Evolutionary conservation across 257 asterid genomes (phyloP).

Genomic region (Knoxia roxburghii): DNA sequence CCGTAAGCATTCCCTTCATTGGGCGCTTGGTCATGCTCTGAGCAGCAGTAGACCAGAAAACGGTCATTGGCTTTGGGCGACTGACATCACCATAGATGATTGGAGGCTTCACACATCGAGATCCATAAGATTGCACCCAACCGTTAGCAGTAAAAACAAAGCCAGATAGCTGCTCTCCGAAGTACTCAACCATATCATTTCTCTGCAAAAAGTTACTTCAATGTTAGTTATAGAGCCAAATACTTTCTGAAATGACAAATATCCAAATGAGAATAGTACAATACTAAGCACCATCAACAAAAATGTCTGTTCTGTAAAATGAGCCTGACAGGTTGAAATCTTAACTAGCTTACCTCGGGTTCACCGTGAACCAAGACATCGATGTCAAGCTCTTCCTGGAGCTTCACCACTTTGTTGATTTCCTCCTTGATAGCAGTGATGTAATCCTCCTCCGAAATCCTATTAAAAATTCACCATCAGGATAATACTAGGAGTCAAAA

Average conservation of each 20-base stretch:
- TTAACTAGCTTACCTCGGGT: slow-evolving; percentile 70
- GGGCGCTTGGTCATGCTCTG: slow-evolving; percentile 99
- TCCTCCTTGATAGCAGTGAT: slow-evolving; percentile 75
- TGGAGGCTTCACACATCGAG: slow-evolving; percentile 99
- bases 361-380: slow-evolving; percentile 99
- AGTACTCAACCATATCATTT: slow-evolving; percentile 99
- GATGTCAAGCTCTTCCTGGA: slow-evolving; percentile 97
- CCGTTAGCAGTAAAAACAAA: slow-evolving; percentile 96
- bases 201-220: slow-evolving; percentile 46
- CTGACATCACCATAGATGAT: slow-evolving; percentile 98
- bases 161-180: slow-evolving; percentile 95
- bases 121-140: slow-evolving; percentile 97
- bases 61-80: slow-evolving; percentile 96
- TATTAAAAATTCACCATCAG: slow-evolving; percentile 25
- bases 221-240: not conserved
- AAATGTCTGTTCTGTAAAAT: not conserved
- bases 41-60: slow-evolving; percentile 95
- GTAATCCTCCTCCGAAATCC: slow-evolving; percentile 91
- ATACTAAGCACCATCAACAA: not conserved
- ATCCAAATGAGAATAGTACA: not conserved
- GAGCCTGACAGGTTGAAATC: not conserved
- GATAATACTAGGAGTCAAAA: not conserved
- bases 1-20: slow-evolving; percentile 99
- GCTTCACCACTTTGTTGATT: slow-evolving; percentile 87
- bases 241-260: not conserved